A percentile compares a stretch with the other conserved stretches of the same genome.
Conservation (phyloP, 2,329 filamentous ascomycete species). For the Cytospora schulzeri region DNA sequence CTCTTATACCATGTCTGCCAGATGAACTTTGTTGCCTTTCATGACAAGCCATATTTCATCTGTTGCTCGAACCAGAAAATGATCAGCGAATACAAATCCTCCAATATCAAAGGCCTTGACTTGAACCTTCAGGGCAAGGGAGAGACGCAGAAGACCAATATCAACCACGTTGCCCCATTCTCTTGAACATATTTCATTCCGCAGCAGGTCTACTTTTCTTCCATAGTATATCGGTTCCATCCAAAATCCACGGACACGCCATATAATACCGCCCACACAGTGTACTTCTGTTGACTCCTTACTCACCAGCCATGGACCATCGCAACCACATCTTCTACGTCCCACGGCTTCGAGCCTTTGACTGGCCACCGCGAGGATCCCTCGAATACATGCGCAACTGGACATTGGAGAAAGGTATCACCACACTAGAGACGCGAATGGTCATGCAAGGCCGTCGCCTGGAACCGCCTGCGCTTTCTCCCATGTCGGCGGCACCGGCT, state of each 20-base stretch:
- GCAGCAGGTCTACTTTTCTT: background rate
- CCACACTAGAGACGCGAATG: slow-evolving; percentile 8
- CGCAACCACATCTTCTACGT: background rate
- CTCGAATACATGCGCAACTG: slow-evolving; percentile 5
- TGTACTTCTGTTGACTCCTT: background rate
- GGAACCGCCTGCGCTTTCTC: slow-evolving; percentile 8
- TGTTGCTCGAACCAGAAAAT: background rate
- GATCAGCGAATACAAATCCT: fast-evolving
- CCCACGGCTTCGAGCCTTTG: background rate
- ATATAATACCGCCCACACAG: background rate
- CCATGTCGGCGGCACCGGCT: background rate
- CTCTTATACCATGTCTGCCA: background rate
- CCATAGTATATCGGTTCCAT: background rate
- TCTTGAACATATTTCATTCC: no score
- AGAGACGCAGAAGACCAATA: background rate
- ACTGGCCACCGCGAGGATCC: slow-evolving; percentile 5
- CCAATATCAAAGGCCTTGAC: background rate
- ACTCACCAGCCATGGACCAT: background rate
- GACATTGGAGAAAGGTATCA: slow-evolving; percentile 14
- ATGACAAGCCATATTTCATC: background rate
- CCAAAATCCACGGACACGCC: background rate
- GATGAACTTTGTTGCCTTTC: background rate
- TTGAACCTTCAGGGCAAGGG: background rate
- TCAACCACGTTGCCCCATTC: background rate
- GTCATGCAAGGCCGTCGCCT: slow-evolving; percentile 2